phyloP scores from a whole-genome alignment of 169 alveolate species.

The Plasmodium cynomolgi region DNA sequence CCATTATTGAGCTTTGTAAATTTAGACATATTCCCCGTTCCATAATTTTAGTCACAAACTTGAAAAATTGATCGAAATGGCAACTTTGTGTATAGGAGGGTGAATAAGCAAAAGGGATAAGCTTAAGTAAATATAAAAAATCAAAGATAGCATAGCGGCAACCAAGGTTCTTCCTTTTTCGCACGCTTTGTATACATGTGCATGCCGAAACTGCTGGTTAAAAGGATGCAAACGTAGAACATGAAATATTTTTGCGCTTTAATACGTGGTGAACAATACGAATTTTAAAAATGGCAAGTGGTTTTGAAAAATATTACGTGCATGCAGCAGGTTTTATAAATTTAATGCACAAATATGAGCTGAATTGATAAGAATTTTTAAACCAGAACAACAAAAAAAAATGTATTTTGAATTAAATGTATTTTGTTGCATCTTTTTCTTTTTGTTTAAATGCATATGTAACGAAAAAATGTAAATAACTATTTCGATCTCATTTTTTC shows the following conservation, averaged over 20 bases:
- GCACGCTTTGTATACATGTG: neutral
- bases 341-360: neutral
- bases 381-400: neutral
- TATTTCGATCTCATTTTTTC: neutral
- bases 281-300: neutral
- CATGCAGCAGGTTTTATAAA: neutral
- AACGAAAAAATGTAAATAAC: neutral
- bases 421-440: neutral
- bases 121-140: neutral
- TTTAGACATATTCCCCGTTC: neutral
- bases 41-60: neutral
- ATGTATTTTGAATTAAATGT: neutral
- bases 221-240: neutral
- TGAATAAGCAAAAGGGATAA: neutral
- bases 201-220: neutral
- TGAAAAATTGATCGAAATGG: neutral
- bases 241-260: neutral
- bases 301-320: neutral
- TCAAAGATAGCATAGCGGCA: neutral
- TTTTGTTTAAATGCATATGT: neutral
- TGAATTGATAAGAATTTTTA: neutral
- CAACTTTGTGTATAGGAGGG: neutral
- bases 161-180: neutral
- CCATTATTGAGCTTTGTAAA: neutral
- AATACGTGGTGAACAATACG: neutral